A percentile compares a stretch with the other conserved stretches of the same genome.
phyloP scores from a whole-genome alignment of 345 rosid genomes.

The Iberis pinnata region DNA sequence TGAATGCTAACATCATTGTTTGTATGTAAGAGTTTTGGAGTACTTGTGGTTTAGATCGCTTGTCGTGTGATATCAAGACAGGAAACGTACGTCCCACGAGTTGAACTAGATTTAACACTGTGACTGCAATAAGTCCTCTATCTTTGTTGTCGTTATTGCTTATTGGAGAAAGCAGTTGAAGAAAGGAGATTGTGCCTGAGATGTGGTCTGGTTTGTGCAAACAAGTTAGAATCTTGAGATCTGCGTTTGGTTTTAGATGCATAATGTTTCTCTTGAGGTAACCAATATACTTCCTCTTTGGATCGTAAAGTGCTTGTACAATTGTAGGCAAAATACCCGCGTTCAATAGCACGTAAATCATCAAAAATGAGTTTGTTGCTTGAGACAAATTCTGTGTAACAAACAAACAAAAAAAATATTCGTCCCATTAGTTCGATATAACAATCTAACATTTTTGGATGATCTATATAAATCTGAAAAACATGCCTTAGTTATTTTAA shows the following conservation, averaged over 20 bases:
- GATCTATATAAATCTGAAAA: too few species aligned
- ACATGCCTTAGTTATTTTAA: too few species aligned
- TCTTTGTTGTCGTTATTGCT: conserved; percentile 17
- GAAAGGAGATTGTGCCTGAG: conserved; percentile 23
- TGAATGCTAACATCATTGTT: conserved; percentile 34
- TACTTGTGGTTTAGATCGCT: conserved; percentile 6
- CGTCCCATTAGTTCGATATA: not conserved
- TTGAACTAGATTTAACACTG: conserved; percentile 45
- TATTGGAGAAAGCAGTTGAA: conserved; percentile 24
- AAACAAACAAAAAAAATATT: conserved; percentile 5
- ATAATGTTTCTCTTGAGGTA: conserved; percentile 37
- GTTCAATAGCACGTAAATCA: conserved; percentile 8
- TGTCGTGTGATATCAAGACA: conserved; percentile 39
- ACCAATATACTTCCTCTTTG: conserved; percentile 43
- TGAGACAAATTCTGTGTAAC: conserved; percentile 16
- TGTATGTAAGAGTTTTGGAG: conserved; percentile 26
- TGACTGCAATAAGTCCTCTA: conserved; percentile 32
- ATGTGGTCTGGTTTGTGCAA: conserved; percentile 44
- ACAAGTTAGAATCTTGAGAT: conserved; percentile 44
- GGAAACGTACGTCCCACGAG: conserved; percentile 44
- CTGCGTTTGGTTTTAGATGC: conserved; percentile 24
- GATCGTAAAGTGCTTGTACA: conserved; percentile 40
- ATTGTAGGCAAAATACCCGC: conserved; percentile 29
- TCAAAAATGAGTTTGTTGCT: conserved; percentile 24
- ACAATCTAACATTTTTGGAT: too few species aligned